phyloP scores from a whole-genome alignment of 345 rosid genomes.

The Cardiospermum halicacabum region DNA sequence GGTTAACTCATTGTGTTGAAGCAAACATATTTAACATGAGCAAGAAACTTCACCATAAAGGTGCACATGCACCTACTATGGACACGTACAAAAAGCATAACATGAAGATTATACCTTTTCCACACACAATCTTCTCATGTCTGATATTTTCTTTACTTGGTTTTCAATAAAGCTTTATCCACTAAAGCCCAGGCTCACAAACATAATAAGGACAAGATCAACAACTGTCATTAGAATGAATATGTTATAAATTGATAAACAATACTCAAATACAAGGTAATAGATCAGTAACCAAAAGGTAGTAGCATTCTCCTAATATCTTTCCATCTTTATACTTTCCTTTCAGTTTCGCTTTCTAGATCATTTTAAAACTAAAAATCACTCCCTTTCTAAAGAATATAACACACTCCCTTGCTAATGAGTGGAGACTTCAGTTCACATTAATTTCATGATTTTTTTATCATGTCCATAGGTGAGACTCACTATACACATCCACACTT shows the following conservation, averaged over 20 bases:
- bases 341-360: conserved; percentile 4
- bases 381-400: too few relatives aligned
- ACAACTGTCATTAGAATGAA: conserved; percentile 44
- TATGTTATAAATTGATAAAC: conserved; percentile 8
- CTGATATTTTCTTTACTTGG: conserved; percentile 94
- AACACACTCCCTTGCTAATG: conserved; percentile 2
- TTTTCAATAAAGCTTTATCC: conserved; percentile 99
- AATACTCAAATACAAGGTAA: not conserved
- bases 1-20: conserved; percentile 72
- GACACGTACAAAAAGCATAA: not conserved
- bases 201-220: conserved; percentile 96
- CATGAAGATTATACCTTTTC: conserved; percentile 56
- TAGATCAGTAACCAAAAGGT: not conserved
- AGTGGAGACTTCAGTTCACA: too few relatives aligned
- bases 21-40: not conserved
- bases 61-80: too few relatives aligned
- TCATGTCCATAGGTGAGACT: not conserved
- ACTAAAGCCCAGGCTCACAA: conserved; percentile 97
- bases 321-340: not conserved
- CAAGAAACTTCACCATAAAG: not conserved
- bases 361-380: too few relatives aligned
- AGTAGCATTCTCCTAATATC: not conserved
- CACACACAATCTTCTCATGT: conserved; percentile 77
- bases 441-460: not conserved
- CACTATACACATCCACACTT: conserved; percentile 4